phyloP scores from a whole-genome alignment of 495 filamentous ascomycete species.

The Penicillium flavigenum region DNA sequence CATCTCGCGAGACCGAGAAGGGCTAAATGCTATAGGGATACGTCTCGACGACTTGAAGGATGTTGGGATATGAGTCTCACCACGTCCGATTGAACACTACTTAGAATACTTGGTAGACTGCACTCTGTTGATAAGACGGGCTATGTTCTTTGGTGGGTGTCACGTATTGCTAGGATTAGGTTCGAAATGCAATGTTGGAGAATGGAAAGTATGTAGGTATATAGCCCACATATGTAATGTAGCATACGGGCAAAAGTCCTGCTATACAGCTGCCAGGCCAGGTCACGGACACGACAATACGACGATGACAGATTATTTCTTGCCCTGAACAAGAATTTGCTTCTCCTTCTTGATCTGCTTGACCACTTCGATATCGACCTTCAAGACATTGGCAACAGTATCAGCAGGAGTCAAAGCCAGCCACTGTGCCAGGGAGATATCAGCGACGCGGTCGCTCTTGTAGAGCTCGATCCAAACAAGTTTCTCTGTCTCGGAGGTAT shows the following conservation, averaged over 20 bases:
- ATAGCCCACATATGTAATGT: not conserved
- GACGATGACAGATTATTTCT: slow-evolving; percentile 8
- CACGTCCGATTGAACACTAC: too few relatives aligned
- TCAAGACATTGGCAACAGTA: slow-evolving; percentile 57
- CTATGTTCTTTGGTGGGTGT: too few relatives aligned
- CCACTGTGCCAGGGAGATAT: slow-evolving; percentile 64
- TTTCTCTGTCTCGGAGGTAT: slow-evolving; percentile 58
- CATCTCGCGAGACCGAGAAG: too few relatives aligned
- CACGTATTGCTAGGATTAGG: too few relatives aligned
- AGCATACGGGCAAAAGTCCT: not conserved
- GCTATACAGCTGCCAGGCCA: not conserved
- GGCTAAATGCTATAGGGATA: too few relatives aligned
- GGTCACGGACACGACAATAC: not conserved
- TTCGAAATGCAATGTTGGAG: not conserved
- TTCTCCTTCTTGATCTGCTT: slow-evolving; percentile 63
- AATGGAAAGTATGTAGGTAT: not conserved
- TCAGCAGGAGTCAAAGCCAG: slow-evolving; percentile 61
- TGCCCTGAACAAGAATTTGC: slow-evolving; percentile 47
- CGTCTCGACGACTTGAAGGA: too few relatives aligned
- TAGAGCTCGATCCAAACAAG: slow-evolving; percentile 67
- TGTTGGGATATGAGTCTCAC: too few relatives aligned
- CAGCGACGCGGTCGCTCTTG: slow-evolving; percentile 61
- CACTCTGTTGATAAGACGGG: too few relatives aligned
- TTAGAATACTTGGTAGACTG: too few relatives aligned
- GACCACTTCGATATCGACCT: slow-evolving; percentile 56